Percentiles rank a stretch among this genome's conserved stretches.
These are phyloP conservation scores for Neoarthrinium moseri DNA, from an alignment of 2,329 filamentous ascomycete species.

Conservation along the genomic window DNA sequence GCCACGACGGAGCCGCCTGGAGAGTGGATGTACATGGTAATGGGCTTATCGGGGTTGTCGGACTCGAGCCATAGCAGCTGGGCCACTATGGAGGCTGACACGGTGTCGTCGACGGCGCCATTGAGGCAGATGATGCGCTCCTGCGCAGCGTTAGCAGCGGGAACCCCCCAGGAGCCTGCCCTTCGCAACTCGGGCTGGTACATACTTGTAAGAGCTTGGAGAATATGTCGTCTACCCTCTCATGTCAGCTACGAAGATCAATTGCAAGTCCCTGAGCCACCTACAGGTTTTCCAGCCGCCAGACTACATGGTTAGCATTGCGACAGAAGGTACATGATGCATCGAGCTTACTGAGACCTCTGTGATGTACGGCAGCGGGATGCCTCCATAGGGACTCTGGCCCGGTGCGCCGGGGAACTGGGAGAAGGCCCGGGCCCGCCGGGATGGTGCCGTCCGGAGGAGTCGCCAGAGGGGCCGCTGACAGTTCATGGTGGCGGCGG, in stretches of 20 bases:
- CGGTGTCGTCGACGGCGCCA: constrained; percentile 83
- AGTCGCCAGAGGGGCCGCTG: constrained; percentile 32
- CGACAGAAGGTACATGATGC: constrained; percentile 4
- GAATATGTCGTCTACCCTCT: constrained; percentile 70
- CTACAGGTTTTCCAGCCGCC: constrained; percentile 77
- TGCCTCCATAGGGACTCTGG: constrained; percentile 29
- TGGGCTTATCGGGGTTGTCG: constrained; percentile 90
- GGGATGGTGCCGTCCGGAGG: constrained; percentile 31
- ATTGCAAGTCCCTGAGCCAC: constrained; percentile 27
- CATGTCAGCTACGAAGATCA: constrained; percentile 32
- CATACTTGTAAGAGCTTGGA: constrained; percentile 73
- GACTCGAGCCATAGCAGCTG: constrained; percentile 98
- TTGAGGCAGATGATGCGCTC: constrained; percentile 95
- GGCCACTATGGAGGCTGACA: constrained; percentile 91
- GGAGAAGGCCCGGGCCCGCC: constrained; percentile 41
- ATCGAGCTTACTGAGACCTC: constrained; percentile 46
- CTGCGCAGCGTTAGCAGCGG: constrained; percentile 34
- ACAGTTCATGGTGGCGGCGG: constrained; percentile 31
- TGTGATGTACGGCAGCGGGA: constrained; percentile 61
- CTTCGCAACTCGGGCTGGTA: too few species aligned
- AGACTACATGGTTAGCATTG: constrained; percentile 49
- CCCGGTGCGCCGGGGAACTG: constrained; percentile 34
- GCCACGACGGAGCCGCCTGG: constrained; percentile 92
- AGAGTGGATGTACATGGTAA: constrained; percentile 97
- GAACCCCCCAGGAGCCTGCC: too few species aligned